Conservation (phyloP, 108 stramenopile genomes). For the Aurantiochytrium sp. region DNA sequence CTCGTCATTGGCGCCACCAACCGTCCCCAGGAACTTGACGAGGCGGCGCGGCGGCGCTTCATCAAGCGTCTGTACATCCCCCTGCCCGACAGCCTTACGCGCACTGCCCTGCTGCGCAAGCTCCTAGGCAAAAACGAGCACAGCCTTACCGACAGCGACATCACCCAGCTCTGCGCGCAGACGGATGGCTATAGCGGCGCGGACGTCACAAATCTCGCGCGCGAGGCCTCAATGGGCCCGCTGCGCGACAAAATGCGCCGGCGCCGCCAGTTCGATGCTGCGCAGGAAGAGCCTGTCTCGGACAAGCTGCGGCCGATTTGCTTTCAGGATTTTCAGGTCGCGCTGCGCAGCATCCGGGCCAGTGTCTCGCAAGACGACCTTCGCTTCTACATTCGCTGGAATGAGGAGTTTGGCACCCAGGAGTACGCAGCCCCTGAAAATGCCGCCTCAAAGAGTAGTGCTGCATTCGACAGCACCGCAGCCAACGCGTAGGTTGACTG, state of each 20-base stretch:
- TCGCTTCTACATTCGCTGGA: not conserved
- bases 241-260: slow-evolving; percentile 67
- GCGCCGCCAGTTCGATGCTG: not conserved
- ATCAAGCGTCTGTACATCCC: slow-evolving; percentile 86
- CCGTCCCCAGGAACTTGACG: slow-evolving; percentile 94
- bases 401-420: slow-evolving; percentile 14
- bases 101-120: slow-evolving; percentile 66
- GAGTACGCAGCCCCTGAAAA: not conserved
- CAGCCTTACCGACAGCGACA: slow-evolving; percentile 56
- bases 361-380: slow-evolving; percentile 19
- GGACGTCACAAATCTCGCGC: slow-evolving; percentile 80
- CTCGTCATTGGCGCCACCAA: slow-evolving; percentile 96
- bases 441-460: too few species aligned
- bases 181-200: slow-evolving; percentile 87
- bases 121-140: slow-evolving; percentile 79
- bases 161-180: not conserved
- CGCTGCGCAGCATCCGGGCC: not conserved
- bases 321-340: not conserved
- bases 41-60: slow-evolving; percentile 88
- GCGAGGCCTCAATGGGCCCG: slow-evolving; percentile 91
- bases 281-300: not conserved
- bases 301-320: not conserved
- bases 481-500: too few species aligned
- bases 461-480: too few species aligned
- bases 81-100: slow-evolving; percentile 72